A percentile compares a stretch with the other conserved stretches of the same genome.
These are phyloP conservation scores for Glaciozyma martinii DNA, from an alignment of 768 basidiomycete genomes.

Conservation along the genomic window DNA sequence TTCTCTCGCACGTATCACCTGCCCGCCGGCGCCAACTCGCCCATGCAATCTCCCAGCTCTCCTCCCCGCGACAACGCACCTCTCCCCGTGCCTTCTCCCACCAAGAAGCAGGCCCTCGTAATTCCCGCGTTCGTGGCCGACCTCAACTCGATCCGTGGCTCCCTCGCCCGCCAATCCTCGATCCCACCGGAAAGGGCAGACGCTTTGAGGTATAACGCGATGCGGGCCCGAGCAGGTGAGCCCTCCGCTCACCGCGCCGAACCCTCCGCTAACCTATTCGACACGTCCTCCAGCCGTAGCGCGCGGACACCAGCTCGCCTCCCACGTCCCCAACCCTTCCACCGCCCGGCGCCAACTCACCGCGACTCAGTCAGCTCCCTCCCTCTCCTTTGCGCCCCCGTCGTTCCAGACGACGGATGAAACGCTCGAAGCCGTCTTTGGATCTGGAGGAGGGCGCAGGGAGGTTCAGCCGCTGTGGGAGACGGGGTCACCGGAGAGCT, in stretches of 20 bases:
- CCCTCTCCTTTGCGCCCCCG: background rate
- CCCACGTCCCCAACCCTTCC: background rate
- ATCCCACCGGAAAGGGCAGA: background rate
- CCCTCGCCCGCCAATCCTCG: background rate
- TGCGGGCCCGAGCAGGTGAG: constrained; percentile 3
- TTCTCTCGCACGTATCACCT: too few species aligned
- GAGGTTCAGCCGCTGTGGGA: constrained; percentile 15
- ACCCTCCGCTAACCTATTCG: background rate
- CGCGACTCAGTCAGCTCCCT: background rate
- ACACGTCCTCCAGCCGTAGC: constrained; percentile 4
- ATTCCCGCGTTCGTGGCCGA: background rate
- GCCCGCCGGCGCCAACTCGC: background rate
- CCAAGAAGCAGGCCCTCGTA: background rate
- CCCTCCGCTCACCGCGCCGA: background rate
- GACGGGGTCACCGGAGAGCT: background rate
- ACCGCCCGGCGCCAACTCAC: constrained; percentile 13
- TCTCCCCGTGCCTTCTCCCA: constrained; percentile 13
- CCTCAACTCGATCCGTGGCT: constrained; percentile 6
- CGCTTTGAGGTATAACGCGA: background rate
- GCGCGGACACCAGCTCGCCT: background rate
- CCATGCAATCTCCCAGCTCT: background rate
- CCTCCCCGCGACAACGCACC: background rate
- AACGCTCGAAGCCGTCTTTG: constrained; percentile 8
- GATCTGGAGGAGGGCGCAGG: constrained; percentile 1
- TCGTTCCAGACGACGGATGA: constrained; percentile 9